phyloP scores from a whole-genome alignment of 805 yeast species.

The Pichia gijzeniarum region DNA sequence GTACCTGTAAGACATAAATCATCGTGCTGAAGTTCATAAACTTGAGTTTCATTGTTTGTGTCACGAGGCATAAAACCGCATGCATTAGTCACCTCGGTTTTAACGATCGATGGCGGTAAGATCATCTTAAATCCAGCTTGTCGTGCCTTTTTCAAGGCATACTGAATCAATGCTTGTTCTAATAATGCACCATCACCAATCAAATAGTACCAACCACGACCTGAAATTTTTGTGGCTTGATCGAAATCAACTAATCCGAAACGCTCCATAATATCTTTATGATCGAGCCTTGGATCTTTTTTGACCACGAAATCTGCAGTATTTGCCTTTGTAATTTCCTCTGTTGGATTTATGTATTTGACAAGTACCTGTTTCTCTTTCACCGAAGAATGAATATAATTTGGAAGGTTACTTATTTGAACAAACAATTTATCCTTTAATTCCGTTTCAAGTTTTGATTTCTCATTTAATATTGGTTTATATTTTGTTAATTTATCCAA shows the following conservation, averaged over 20 bases:
- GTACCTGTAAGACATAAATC: slow-evolving; percentile 79
- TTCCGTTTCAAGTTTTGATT: slow-evolving; percentile 20
- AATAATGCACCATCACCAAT: slow-evolving; percentile 78
- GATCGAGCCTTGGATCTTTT: slow-evolving; percentile 37
- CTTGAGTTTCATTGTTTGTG: slow-evolving; percentile 77
- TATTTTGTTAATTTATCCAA: slow-evolving; percentile 21
- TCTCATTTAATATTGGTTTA: slow-evolving; percentile 25
- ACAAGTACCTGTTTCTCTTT: slow-evolving; percentile 38
- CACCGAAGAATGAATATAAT: slow-evolving; percentile 46
- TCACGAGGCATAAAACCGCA: slow-evolving; percentile 96
- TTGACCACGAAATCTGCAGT: slow-evolving; percentile 6
- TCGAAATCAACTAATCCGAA: slow-evolving; percentile 64
- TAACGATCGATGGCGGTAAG: slow-evolving; percentile 81
- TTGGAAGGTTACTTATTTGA: slow-evolving; percentile 54
- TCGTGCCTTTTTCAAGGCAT: slow-evolving; percentile 63
- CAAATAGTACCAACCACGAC: slow-evolving; percentile 84
- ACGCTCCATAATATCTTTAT: slow-evolving; percentile 62
- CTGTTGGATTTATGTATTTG: slow-evolving; percentile 44
- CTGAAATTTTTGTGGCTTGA: slow-evolving; percentile 69
- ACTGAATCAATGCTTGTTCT: slow-evolving; percentile 86
- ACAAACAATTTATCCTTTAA: slow-evolving; percentile 34
- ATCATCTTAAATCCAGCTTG: slow-evolving; percentile 60
- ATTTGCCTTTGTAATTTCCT: slow-evolving; percentile 20
- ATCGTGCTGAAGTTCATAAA: slow-evolving; percentile 50
- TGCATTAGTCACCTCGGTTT: slow-evolving; percentile 68